Evolutionary conservation across 2,329 filamentous ascomycete species (phyloP), one percentile per base, ranked within the genome.

Genomic region (Fusarium incarnatum): DNA sequence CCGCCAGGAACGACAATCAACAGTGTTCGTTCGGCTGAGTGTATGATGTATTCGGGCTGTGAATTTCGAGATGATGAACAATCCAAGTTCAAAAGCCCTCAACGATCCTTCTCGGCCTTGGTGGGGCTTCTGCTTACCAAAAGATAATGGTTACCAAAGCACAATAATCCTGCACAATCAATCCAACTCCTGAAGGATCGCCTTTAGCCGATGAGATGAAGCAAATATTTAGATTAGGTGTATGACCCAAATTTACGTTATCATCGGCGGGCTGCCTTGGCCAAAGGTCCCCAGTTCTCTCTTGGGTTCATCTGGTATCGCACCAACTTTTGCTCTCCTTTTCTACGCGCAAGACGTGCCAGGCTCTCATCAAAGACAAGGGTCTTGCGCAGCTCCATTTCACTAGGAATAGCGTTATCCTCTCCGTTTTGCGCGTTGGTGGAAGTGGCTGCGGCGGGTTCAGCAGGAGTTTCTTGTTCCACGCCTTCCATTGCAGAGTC

Each of bases 221-320:
- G 23, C 23, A 48, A 48, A 16, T 16, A 34, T 20, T 37, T 22
- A 40, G 15, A 42, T 18, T 13, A 42, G 13, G 23, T 41, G 44
- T 57, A 22, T 20, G 42, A 27, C 22, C 30, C 40, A 42, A 30
- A 56, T 67, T 23, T 54, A 56, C 50, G 27, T 42, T 48, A 69
- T 67, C 49, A 71, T 84, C 80, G 79, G n/a, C 82, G 83, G 70
- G 79, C 84, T 27, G 87, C 87, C 70, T 83, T 83, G 55, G 82
- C 84, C 88, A 97, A 89, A 2, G 96, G 96, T 0, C 96, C 96
- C 96, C 96, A 99, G 79, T 98, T 96, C 76, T 94, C 91, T 64
- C 91, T 85, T 47, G 96, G 96, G 77, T 98, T 98, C 65, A 91
- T 82, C 82, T 97, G 96, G 80, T 98, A 99, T 68, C 95, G 86